These are phyloP conservation scores for Acanthamoeba royreba DNA, from an alignment of 208 protist species.

Conservation along the genomic window DNA sequence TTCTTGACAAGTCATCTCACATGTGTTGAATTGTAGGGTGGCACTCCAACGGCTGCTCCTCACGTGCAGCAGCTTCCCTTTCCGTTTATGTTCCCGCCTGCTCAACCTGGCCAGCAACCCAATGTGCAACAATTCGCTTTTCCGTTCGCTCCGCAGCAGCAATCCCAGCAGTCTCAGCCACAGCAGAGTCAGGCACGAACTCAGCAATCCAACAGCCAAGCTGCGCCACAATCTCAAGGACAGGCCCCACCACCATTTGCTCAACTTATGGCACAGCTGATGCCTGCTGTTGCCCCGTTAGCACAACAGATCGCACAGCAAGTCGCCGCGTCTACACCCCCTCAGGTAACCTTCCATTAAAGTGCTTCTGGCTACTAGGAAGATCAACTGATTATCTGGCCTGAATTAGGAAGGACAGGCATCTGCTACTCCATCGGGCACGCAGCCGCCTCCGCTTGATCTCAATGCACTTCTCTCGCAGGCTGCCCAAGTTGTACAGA, in stretches of 20 bases:
- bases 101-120: neutral
- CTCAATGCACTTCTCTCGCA: neutral
- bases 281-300: neutral
- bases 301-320: constrained; percentile 2
- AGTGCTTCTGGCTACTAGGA: neutral
- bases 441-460: neutral
- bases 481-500: neutral
- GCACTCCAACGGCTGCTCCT: neutral
- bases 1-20: neutral
- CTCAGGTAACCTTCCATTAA: too few species aligned
- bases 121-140: neutral
- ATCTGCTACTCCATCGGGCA: too few species aligned
- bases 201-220: neutral
- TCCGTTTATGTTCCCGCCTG: neutral
- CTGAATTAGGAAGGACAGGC: neutral
- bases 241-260: neutral
- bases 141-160: neutral
- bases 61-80: neutral
- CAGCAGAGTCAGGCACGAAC: neutral
- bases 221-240: neutral
- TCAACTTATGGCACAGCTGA: neutral
- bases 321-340: too few species aligned
- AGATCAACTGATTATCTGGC: neutral
- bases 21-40: neutral
- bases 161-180: too few species aligned